A percentile compares a stretch with the other conserved stretches of the same genome.
Conservation (phyloP, 2,329 filamentous ascomycete genomes). For the Colletotrichum nymphaeae region DNA sequence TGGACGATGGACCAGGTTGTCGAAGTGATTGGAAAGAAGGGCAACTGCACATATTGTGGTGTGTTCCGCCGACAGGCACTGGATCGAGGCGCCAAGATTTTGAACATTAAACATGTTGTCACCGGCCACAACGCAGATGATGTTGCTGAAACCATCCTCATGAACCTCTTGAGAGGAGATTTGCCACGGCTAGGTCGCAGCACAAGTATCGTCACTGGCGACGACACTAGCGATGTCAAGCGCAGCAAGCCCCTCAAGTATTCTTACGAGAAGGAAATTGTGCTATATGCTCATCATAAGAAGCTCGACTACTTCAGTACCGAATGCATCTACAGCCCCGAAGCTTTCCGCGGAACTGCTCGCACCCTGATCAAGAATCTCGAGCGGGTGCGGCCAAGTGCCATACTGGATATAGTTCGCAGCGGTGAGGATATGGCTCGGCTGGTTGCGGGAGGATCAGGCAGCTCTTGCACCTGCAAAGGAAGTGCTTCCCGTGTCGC, state of each 20-base stretch:
- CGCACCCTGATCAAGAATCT: slow-evolving; percentile 94
- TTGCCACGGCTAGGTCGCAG: slow-evolving; percentile 87
- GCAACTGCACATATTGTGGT: slow-evolving; percentile 98
- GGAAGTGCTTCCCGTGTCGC: slow-evolving; percentile 41
- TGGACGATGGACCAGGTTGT: slow-evolving; percentile 99
- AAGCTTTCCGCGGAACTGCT: slow-evolving; percentile 94
- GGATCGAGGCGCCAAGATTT: slow-evolving; percentile 87
- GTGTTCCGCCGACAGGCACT: slow-evolving; percentile 95
- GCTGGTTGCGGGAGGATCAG: slow-evolving; percentile 75
- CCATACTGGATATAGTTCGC: slow-evolving; percentile 92
- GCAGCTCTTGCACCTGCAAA: slow-evolving; percentile 57
- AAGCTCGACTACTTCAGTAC: slow-evolving; percentile 98
- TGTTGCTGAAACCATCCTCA: slow-evolving; percentile 95
- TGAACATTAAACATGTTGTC: slow-evolving; percentile 92
- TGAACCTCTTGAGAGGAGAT: slow-evolving; percentile 95
- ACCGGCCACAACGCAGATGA: slow-evolving; percentile 99
- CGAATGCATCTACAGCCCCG: slow-evolving; percentile 97
- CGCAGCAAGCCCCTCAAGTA: slow-evolving; percentile 98
- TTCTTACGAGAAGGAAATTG: slow-evolving; percentile 98
- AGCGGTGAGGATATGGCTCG: slow-evolving; percentile 97
- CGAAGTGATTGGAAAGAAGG: slow-evolving; percentile 94
- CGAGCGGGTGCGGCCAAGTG: slow-evolving; percentile 91
- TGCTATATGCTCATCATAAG: slow-evolving; percentile 96
- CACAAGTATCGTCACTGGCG: slow-evolving; percentile 88
- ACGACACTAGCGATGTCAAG: slow-evolving; percentile 86